These are phyloP conservation scores for Colletotrichum costaricense DNA, from an alignment of 2,329 filamentous ascomycete species.

Conservation along the genomic window DNA sequence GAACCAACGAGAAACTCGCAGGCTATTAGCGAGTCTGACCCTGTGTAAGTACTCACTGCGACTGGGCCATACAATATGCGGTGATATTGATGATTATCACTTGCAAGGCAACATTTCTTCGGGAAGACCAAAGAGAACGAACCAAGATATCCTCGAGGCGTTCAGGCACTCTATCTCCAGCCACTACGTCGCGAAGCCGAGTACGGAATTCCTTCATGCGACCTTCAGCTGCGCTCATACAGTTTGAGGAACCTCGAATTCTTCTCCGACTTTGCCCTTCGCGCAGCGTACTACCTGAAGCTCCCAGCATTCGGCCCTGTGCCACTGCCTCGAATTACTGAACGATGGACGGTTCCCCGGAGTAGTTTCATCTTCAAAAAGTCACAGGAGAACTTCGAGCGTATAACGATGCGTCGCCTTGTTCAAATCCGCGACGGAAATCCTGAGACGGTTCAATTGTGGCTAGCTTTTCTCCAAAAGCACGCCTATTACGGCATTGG, in stretches of 20 bases:
- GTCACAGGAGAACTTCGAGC: conserved; percentile 96
- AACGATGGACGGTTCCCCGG: conserved; percentile 94
- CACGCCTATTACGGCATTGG: conserved; percentile 96
- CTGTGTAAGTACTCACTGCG: not conserved
- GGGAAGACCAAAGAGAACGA: conserved; percentile 1
- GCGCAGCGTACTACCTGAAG: conserved; percentile 92
- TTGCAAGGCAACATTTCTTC: not conserved
- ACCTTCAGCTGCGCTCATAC: conserved; percentile 94
- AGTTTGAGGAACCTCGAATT: conserved; percentile 91
- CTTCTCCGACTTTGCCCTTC: conserved; percentile 93
- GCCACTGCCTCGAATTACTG: conserved; percentile 85
- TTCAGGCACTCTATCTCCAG: conserved; percentile 88
- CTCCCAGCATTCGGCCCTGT: conserved; percentile 88
- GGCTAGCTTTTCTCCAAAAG: conserved; percentile 92
- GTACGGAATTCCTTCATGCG: conserved; percentile 85
- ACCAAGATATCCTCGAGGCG: conserved; percentile 76
- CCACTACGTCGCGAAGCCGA: conserved; percentile 81
- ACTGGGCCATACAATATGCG: not conserved
- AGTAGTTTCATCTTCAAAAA: conserved; percentile 97
- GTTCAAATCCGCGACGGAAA: conserved; percentile 95
- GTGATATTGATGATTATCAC: not conserved
- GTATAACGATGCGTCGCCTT: conserved; percentile 84
- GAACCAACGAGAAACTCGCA: not conserved
- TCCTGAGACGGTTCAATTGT: conserved; percentile 87
- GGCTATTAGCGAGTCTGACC: not conserved